These are phyloP conservation scores for Pseudonitzschia pungens DNA, from an alignment of 108 stramenopile genomes.

Conservation along the genomic window DNA sequence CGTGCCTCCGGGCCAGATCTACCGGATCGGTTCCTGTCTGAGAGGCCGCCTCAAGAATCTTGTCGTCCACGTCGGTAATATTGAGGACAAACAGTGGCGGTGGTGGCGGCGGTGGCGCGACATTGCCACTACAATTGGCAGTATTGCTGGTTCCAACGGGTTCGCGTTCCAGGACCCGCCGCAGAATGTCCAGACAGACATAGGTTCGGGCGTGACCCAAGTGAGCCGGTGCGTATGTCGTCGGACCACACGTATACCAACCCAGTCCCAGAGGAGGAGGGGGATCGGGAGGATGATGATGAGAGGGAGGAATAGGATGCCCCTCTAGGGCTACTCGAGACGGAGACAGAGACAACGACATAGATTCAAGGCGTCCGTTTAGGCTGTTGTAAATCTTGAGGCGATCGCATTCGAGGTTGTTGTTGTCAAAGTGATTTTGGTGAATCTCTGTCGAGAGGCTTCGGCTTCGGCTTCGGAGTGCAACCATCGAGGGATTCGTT, in stretches of 20 bases:
- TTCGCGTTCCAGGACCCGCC: slow-evolving; percentile 81
- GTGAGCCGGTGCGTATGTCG: slow-evolving; percentile 94
- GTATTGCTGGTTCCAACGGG: slow-evolving; percentile 2
- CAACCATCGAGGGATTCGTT: too few species aligned
- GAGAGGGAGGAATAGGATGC: too few species aligned
- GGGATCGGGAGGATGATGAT: too few species aligned
- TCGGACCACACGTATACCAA: slow-evolving; percentile 99
- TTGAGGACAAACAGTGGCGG: slow-evolving; percentile 81
- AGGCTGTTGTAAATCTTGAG: too few species aligned
- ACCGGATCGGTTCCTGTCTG: slow-evolving; percentile 32
- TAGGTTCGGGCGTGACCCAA: slow-evolving; percentile 97
- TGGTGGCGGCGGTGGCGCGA: background rate
- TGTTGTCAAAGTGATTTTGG: too few species aligned
- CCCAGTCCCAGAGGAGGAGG: slow-evolving; percentile 43
- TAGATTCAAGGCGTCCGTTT: too few species aligned
- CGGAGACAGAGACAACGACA: too few species aligned
- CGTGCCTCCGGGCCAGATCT: slow-evolving; percentile 57
- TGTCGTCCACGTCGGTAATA: slow-evolving; percentile 99
- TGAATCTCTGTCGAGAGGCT: too few species aligned
- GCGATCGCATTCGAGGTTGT: too few species aligned
- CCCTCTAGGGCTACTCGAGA: too few species aligned
- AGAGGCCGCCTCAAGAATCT: slow-evolving; percentile 81
- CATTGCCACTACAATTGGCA: background rate
- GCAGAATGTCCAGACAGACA: slow-evolving; percentile 91
- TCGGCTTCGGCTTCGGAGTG: too few species aligned